Evolutionary conservation across 2,329 filamentous ascomycete genomes (phyloP), one percentile per base, ranked within the genome.

Genomic region (Dactylellina cionopaga): DNA sequence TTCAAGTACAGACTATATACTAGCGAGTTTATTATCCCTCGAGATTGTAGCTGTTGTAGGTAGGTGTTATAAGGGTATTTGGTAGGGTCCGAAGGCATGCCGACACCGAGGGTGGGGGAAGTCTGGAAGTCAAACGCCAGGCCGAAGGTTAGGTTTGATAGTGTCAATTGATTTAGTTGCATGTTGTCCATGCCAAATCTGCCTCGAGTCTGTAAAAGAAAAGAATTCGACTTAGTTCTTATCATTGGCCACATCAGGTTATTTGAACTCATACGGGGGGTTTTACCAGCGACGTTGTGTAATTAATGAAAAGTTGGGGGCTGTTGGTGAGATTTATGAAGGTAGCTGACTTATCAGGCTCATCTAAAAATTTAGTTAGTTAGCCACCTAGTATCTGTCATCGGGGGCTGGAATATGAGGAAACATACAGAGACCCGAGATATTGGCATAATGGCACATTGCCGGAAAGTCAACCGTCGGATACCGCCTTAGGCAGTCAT

Each of bases 1-100:
- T 62, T 62, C n/a, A 69, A 22, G 41, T 69, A 69, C 10, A 69
- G 39, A 19, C 64, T 69, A 29, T 69, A 69, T 15, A 54, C 64
- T n/a, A 69, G 29, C 11, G 64, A 69, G n/a, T 69, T 69, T 51
- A 69, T 62, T 31, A 33, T 25, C 2, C 64, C 64, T 29, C 25
- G 39, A 2, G 46, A 33, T 22, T 69, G 54, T 7, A 69, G 43
- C 15, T 35, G 33, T 24, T 69, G 52, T 11, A 69, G 46, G 17
- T 55, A 69, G 39, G 64, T 55, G 17, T 62, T 33, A 31, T 69
- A 60, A 24, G 54, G 54, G 47, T 69, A 69, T 33, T 24, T 24
- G 5, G 19, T 22, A 2, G 19, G 19, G 17, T 69, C 47, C 5
- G 39, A n/a, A 5, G 64, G 55, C 15, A 69, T 52, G 4, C 64